Conservation (phyloP, 2,329 filamentous ascomycete genomes). For the Colletotrichum plurivorum region DNA sequence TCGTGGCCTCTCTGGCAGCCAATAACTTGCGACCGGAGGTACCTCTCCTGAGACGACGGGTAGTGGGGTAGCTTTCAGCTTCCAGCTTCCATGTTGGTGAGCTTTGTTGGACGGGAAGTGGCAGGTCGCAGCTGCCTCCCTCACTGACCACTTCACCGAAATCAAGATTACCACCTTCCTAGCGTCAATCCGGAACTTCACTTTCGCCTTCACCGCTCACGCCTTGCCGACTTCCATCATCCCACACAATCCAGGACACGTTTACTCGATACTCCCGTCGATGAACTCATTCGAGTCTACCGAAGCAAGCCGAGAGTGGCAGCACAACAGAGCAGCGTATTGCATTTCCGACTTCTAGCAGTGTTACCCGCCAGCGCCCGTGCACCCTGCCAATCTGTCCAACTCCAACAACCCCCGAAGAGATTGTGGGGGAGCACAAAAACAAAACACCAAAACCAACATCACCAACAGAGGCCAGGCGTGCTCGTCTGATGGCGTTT, state of each 20-base stretch:
- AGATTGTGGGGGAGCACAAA: slow-evolving; percentile 18
- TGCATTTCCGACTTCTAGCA: no score
- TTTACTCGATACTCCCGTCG: not conserved
- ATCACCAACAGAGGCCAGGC: slow-evolving; percentile 16
- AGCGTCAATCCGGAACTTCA: slow-evolving; percentile 24
- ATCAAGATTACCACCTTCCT: slow-evolving; percentile 5
- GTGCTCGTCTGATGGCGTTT: not conserved
- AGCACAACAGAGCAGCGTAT: no score
- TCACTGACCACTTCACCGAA: not conserved
- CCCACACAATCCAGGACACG: not conserved
- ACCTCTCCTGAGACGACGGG: not conserved
- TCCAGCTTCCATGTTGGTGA: not conserved
- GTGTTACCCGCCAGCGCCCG: no score
- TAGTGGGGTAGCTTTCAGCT: not conserved
- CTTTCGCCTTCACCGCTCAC: slow-evolving; percentile 24
- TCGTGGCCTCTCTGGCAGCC: not conserved
- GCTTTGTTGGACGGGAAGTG: not conserved
- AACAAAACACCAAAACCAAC: slow-evolving; percentile 26
- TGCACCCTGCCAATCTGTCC: not conserved
- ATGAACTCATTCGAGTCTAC: not conserved
- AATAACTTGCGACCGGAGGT: not conserved
- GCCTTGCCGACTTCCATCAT: not conserved
- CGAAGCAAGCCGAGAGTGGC: no score
- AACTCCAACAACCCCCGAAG: not conserved
- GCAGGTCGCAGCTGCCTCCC: not conserved